A percentile compares a stretch with the other conserved stretches of the same genome.
phyloP scores from a whole-genome alignment of 805 yeast genomes.

The Crinitomyces ghanaensis region DNA sequence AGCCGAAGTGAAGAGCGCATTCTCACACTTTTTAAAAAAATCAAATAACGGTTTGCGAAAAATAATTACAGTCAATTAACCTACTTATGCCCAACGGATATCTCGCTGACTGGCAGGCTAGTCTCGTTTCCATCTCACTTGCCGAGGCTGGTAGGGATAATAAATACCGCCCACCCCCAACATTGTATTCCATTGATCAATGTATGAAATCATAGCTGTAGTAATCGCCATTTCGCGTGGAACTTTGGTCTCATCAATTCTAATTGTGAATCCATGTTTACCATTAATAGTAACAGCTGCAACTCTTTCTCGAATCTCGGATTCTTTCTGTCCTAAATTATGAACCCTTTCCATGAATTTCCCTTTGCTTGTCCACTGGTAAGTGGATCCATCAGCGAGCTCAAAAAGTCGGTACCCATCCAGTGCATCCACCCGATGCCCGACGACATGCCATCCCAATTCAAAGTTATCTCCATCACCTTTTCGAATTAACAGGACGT shows the following conservation, averaged over 20 bases:
- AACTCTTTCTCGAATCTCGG: slow-evolving; percentile 54
- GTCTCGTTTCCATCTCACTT: slow-evolving; percentile 48
- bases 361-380: slow-evolving; percentile 56
- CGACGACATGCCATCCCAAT: slow-evolving; percentile 52
- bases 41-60: too few relatives aligned
- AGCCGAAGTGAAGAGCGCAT: too few relatives aligned
- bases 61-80: too few relatives aligned
- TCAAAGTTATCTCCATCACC: slow-evolving; percentile 38
- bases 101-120: too few relatives aligned
- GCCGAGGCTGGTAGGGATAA: slow-evolving; percentile 38
- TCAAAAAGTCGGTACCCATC: slow-evolving; percentile 52
- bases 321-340: slow-evolving; percentile 52
- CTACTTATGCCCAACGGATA: too few relatives aligned
- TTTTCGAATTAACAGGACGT: slow-evolving; percentile 40
- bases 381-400: slow-evolving; percentile 46
- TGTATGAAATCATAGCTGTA: slow-evolving; percentile 47
- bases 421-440: slow-evolving; percentile 48
- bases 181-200: slow-evolving; percentile 59
- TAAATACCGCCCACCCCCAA: slow-evolving; percentile 56
- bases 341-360: slow-evolving; percentile 45
- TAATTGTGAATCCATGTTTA: slow-evolving; percentile 41
- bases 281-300: slow-evolving; percentile 47
- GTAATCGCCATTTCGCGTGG: slow-evolving; percentile 48
- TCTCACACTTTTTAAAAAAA: too few relatives aligned
- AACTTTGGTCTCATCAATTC: slow-evolving; percentile 43